Evolutionary conservation across 2,329 filamentous ascomycete genomes (phyloP).

Genomic region (Stemphylium lycopersici): DNA sequence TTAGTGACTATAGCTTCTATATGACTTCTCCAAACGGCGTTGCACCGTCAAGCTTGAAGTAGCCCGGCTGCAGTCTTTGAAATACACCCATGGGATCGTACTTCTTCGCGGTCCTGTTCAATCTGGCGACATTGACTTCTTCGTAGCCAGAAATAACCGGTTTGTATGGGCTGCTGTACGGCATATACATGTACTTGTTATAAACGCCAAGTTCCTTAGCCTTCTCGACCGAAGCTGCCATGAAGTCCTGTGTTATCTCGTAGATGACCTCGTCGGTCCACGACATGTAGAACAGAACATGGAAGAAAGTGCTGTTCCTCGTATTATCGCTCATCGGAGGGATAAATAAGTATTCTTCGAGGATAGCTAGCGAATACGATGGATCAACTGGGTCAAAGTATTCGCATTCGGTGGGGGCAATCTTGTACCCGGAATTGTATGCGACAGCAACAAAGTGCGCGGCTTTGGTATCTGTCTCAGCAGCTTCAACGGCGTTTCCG

Average conservation of each 20-base stretch:
- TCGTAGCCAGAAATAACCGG: conserved; percentile 52
- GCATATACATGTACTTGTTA: conserved; percentile 50
- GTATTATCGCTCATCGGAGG: conserved; percentile 24
- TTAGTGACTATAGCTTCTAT: not conserved
- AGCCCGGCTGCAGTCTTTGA: conserved; percentile 14
- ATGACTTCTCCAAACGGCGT: not conserved
- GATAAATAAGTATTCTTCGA: conserved; percentile 29
- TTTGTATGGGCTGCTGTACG: conserved; percentile 53
- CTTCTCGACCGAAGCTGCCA: not conserved
- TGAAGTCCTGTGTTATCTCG: conserved; percentile 20
- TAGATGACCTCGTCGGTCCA: conserved; percentile 31
- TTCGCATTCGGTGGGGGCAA: conserved; percentile 24
- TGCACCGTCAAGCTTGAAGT: conserved; percentile 13
- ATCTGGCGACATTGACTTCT: conserved; percentile 34
- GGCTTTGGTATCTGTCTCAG: conserved; percentile 23
- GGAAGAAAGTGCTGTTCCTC: conserved; percentile 22
- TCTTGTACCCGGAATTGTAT: conserved; percentile 8
- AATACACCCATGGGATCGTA: conserved; percentile 20
- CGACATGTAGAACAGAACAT: conserved; percentile 23
- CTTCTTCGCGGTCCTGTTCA: conserved; percentile 11
- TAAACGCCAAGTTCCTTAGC: conserved; percentile 11
- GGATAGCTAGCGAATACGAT: conserved; percentile 19
- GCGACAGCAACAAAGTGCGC: conserved; percentile 31
- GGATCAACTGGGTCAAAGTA: conserved; percentile 26
- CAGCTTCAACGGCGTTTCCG: conserved; percentile 19